phyloP scores from a whole-genome alignment of 106 monocot species.

The Acorus gramineus region DNA sequence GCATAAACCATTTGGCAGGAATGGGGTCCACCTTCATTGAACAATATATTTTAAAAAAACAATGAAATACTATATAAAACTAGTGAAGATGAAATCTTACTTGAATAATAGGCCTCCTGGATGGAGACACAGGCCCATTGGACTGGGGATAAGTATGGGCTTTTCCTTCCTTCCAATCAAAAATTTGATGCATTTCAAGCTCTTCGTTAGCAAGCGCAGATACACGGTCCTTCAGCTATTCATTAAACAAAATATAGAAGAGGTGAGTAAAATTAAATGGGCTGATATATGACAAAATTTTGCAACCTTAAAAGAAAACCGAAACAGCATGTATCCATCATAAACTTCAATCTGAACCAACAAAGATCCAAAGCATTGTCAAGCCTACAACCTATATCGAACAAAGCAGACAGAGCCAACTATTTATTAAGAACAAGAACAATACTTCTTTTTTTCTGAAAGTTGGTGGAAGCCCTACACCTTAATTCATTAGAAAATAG shows the following conservation, averaged over 20 bases:
- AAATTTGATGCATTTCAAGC: slow-evolving; percentile 24
- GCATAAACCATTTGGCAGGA: too few relatives aligned
- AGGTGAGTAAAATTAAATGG: not conserved
- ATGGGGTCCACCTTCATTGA: too few relatives aligned
- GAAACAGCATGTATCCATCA: too few relatives aligned
- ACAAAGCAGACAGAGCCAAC: too few relatives aligned
- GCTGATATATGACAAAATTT: not conserved
- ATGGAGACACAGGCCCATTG: slow-evolving; percentile 10
- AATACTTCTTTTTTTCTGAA: too few relatives aligned
- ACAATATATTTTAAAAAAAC: too few relatives aligned
- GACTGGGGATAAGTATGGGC: slow-evolving; percentile 5
- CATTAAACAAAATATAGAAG: not conserved
- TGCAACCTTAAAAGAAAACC: not conserved
- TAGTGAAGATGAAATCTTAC: slow-evolving; percentile 11
- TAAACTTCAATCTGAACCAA: too few relatives aligned
- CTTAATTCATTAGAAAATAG: too few relatives aligned
- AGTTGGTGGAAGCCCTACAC: too few relatives aligned
- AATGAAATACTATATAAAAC: not conserved
- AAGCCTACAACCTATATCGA: too few relatives aligned
- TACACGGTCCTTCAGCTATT: slow-evolving; percentile 22
- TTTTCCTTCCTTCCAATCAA: slow-evolving; percentile 37
- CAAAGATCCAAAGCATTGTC: too few relatives aligned
- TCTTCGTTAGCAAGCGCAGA: slow-evolving; percentile 17
- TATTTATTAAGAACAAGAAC: too few relatives aligned
- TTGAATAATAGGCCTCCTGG: slow-evolving; percentile 27